Evolutionary conservation across 495 filamentous ascomycete species (phyloP), one percentile per base, ranked within the genome.

Genomic region (Entonaema liquescens): DNA sequence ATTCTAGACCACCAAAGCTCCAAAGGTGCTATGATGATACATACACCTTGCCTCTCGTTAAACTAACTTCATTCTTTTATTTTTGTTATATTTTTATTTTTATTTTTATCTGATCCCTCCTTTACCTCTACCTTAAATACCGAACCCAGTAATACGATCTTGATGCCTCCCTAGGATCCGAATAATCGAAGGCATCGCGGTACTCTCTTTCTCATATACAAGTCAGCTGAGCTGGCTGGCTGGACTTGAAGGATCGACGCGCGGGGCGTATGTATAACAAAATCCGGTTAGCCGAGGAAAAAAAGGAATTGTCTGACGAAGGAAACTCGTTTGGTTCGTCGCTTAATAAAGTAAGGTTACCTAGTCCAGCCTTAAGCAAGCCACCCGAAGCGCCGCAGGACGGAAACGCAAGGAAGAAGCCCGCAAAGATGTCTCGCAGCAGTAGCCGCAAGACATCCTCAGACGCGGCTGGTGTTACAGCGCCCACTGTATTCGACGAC

Each of bases 201-300:
- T 44, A 54, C 33, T 54, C 53, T 29, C 49, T 59, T 52, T 59
- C 28, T 33, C 29, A 19, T 26, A 26, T 25, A 54, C 25, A 58
- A 71, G 62, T 47, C 63, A 71, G 69, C 68, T 67, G 68, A 52
- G 36, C 57, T 36, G 29, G 29, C 29, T 31, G 29, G 29, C 29
- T 3, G 38, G 23, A 58, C 57, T 50, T 63, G 59, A 40, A 62
- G 47, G 63, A 67, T 71, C 69, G 54, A 63, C 69, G 53, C 59
- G 56, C 62, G 50, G 68, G 62, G 57, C 58, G 58, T 52, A 65
- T 31, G 53, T 21, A 21, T 3, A 15, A 21, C 40, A 19, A 7
- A 17, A 44, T 44, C 17, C 40, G 40, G 40, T 17, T 42, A 2
- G 8, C 0, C n/a, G 12, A 33, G 36, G 11, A 23, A 38, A n/a